Evolutionary conservation across 2,329 filamentous ascomycete genomes (phyloP).

Genomic region (Metarhizium guizhouense): DNA sequence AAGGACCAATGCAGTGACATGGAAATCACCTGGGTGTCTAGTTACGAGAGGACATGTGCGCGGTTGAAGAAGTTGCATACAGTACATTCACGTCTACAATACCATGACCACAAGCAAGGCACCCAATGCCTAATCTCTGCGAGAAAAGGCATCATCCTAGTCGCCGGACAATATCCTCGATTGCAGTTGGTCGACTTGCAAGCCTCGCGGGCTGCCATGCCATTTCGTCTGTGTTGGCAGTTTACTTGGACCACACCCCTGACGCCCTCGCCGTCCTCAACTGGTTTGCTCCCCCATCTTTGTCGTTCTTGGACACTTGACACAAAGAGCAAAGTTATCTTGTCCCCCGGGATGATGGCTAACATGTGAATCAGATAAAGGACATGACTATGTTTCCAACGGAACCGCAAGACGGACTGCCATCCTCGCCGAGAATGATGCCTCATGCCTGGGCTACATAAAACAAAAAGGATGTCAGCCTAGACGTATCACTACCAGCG

Average conservation of each 20-base stretch:
- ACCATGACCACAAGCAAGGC: too few relatives aligned
- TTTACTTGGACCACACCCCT: background rate
- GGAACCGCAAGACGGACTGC: background rate
- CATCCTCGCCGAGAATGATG: too few relatives aligned
- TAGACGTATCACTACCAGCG: too few relatives aligned
- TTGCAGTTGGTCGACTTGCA: background rate
- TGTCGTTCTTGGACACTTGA: too few relatives aligned
- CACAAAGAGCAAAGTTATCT: background rate
- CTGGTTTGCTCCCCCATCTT: background rate
- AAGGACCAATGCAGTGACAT: background rate
- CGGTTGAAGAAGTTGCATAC: background rate
- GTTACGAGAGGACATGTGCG: background rate
- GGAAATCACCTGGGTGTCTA: background rate
- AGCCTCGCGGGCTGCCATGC: background rate
- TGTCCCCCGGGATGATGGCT: background rate
- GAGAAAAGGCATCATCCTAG: background rate
- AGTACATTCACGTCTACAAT: background rate
- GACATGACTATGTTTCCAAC: background rate
- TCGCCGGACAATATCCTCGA: background rate
- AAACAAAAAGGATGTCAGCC: too few relatives aligned
- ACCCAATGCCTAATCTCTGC: background rate
- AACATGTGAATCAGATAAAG: background rate
- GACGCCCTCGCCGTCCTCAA: background rate
- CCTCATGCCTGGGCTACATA: too few relatives aligned
- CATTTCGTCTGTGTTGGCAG: slow-evolving; percentile 1